Conservation (phyloP, 257 asterid species). For the Euphrasia confusa region DNA sequence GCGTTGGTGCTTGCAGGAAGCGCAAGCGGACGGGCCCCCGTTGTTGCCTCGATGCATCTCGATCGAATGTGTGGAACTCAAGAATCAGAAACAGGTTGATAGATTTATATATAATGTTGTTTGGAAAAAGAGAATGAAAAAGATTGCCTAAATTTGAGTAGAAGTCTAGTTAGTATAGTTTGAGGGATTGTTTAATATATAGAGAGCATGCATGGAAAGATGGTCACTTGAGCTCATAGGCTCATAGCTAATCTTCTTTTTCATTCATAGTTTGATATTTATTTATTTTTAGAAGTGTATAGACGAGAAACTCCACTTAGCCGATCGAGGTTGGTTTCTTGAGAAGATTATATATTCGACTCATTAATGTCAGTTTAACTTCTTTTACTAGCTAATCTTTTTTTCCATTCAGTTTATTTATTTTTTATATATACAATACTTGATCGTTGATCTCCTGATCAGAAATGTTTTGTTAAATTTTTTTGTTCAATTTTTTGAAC, state of each 20-base stretch:
- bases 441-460: too few species aligned
- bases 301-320: too few species aligned
- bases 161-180: conserved; percentile 29
- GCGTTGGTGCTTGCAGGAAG: conserved; percentile 95
- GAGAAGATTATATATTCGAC: too few species aligned
- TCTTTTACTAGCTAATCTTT: too few species aligned
- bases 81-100: not conserved
- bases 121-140: conserved; percentile 33
- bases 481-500: too few species aligned
- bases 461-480: too few species aligned
- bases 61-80: not conserved
- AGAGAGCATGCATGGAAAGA: conserved; percentile 39
- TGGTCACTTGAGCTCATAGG: conserved; percentile 15
- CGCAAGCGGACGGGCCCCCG: conserved; percentile 52
- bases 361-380: too few species aligned
- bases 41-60: conserved; percentile 38
- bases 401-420: too few species aligned
- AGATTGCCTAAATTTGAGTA: conserved; percentile 40
- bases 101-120: not conserved
- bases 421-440: too few species aligned
- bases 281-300: too few species aligned
- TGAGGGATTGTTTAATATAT: conserved; percentile 26
- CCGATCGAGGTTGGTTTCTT: too few species aligned
- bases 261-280: too few species aligned
- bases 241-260: conserved; percentile 16